Conservation (phyloP, 768 basidiomycete genomes). For the Hypholoma fasciculare region DNA sequence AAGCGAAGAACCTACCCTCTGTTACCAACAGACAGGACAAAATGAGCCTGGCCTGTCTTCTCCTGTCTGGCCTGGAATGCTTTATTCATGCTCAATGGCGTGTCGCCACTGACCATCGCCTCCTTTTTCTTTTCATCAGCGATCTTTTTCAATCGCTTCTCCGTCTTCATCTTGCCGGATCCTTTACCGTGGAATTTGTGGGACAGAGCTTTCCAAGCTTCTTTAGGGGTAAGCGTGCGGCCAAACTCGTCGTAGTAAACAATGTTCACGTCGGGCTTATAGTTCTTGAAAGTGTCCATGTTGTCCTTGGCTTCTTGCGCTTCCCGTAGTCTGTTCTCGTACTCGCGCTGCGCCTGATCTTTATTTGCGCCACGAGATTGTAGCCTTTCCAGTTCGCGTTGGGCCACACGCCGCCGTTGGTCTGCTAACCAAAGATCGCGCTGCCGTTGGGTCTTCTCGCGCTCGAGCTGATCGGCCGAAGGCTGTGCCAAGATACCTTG, state of each 20-base stretch:
- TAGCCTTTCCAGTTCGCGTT: slow-evolving; percentile 79
- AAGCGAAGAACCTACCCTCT: slow-evolving; percentile 61
- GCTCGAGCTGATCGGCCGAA: slow-evolving; percentile 62
- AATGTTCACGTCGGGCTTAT: slow-evolving; percentile 96
- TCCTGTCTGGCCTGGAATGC: slow-evolving; percentile 94
- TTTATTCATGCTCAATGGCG: slow-evolving; percentile 90
- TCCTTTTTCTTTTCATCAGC: slow-evolving; percentile 95
- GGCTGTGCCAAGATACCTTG: slow-evolving; percentile 84
- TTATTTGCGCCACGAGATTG: slow-evolving; percentile 79
- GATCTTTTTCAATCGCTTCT: slow-evolving; percentile 95
- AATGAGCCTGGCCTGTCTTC: slow-evolving; percentile 94
- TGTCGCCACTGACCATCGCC: slow-evolving; percentile 94
- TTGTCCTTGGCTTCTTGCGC: slow-evolving; percentile 86
- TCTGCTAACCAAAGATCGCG: slow-evolving; percentile 91
- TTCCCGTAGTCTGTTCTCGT: slow-evolving; percentile 90
- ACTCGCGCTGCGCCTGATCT: slow-evolving; percentile 93
- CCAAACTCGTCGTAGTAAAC: slow-evolving; percentile 98
- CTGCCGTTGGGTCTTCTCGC: slow-evolving; percentile 82
- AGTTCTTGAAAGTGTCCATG: slow-evolving; percentile 84
- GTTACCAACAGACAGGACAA: slow-evolving; percentile 93
- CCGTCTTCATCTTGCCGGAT: slow-evolving; percentile 94
- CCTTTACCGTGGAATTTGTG: slow-evolving; percentile 99
- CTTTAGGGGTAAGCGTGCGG: slow-evolving; percentile 83
- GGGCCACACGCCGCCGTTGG: slow-evolving; percentile 70
- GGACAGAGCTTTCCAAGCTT: slow-evolving; percentile 97